These are phyloP conservation scores for Dimocarpus longan DNA, from an alignment of 345 rosid species.

Conservation along the genomic window DNA sequence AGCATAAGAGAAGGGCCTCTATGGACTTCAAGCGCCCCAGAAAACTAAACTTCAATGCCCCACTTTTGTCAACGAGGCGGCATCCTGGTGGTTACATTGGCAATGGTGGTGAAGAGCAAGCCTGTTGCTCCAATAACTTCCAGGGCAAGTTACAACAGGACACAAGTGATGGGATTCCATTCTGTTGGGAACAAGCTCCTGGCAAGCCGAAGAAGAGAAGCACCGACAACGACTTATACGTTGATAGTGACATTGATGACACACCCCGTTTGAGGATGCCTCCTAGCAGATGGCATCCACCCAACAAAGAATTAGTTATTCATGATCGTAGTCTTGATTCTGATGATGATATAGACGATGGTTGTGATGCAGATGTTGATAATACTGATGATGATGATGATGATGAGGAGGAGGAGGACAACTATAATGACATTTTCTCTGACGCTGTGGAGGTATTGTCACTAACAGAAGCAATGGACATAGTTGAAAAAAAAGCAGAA, in stretches of 20 bases:
- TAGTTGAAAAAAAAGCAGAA: conserved; percentile 53
- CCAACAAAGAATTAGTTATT: not conserved
- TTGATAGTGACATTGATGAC: conserved; percentile 20
- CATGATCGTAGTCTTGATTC: not conserved
- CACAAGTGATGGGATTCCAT: conserved; percentile 55
- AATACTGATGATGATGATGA: conserved; percentile 21
- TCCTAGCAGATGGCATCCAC: conserved; percentile 51
- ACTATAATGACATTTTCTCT: conserved; percentile 37
- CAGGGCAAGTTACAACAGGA: conserved; percentile 18
- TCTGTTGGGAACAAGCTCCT: conserved; percentile 86
- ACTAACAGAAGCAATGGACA: conserved; percentile 82
- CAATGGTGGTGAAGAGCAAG: conserved; percentile 21
- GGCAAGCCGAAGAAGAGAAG: conserved; percentile 63
- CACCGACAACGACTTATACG: conserved; percentile 1
- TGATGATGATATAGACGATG: conserved; percentile 16
- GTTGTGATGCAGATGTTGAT: conserved; percentile 41
- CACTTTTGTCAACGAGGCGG: conserved; percentile 70
- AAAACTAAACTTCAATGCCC: conserved; percentile 71
- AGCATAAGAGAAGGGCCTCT: conserved; percentile 21
- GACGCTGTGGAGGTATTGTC: conserved; percentile 64
- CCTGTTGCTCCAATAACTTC: conserved; percentile 20
- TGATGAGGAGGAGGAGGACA: not conserved
- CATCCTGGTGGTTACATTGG: conserved; percentile 31
- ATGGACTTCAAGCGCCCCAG: conserved; percentile 44
- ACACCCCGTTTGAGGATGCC: conserved; percentile 76